A percentile compares a stretch with the other conserved stretches of the same genome.
These are phyloP conservation scores for Nicotiana rustica DNA, from an alignment of 305 asterid genomes.

Conservation along the genomic window DNA sequence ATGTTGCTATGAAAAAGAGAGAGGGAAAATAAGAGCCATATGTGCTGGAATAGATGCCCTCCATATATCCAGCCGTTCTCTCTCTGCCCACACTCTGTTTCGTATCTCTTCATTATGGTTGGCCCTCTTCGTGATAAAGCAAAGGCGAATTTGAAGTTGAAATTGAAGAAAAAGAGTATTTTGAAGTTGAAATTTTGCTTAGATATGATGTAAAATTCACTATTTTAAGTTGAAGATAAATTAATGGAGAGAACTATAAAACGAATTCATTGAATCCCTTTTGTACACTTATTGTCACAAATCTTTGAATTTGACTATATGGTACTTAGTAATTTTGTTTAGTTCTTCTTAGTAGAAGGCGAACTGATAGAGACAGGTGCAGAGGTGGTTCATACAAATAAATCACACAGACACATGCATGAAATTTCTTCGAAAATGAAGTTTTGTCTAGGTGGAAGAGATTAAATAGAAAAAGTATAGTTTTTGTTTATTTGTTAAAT, in stretches of 20 bases:
- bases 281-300: neutral
- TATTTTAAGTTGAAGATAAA: neutral
- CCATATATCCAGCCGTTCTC: slow-evolving; percentile 11
- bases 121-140: too few species aligned
- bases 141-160: too few species aligned
- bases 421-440: slow-evolving; percentile 5
- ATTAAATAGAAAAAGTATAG: neutral
- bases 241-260: neutral
- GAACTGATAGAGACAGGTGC: slow-evolving; percentile 1
- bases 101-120: too few species aligned
- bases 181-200: too few species aligned
- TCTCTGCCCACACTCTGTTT: neutral
- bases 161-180: too few species aligned
- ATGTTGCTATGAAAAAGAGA: too few species aligned
- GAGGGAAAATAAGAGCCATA: slow-evolving; percentile 28
- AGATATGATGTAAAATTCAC: neutral
- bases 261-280: neutral
- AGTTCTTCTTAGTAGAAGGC: neutral
- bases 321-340: neutral
- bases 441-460: neutral
- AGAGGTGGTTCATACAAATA: slow-evolving; percentile 5
- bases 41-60: slow-evolving; percentile 33
- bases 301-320: neutral
- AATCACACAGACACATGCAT: slow-evolving; percentile 15
- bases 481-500: neutral